Evolutionary conservation across 202 grass and related monocot genomes (phyloP).

Genomic region (Setaria viridis): DNA sequence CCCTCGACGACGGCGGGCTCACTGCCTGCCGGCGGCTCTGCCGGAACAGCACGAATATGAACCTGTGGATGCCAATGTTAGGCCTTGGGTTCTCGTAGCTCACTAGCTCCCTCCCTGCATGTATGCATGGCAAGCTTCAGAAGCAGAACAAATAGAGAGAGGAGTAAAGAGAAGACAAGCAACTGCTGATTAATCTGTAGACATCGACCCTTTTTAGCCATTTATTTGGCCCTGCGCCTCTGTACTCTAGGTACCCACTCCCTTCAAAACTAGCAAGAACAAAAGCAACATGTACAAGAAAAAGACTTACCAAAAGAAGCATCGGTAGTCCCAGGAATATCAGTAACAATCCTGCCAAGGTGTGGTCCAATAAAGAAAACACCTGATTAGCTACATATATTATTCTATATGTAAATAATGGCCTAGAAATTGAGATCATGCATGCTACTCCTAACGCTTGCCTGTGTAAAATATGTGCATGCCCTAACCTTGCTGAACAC

Average conservation of each 20-base stretch:
- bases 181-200: constrained; percentile 10
- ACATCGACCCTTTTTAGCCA: not conserved
- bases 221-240: constrained; percentile 2
- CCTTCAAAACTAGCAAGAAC: constrained; percentile 33
- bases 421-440: constrained; percentile 29
- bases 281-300: constrained; percentile 48
- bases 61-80: constrained; percentile 92
- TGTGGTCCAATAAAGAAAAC: constrained; percentile 42
- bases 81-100: constrained; percentile 86
- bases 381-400: constrained; percentile 36
- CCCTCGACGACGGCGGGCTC: constrained; percentile 52
- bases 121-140: constrained; percentile 11
- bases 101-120: constrained; percentile 81
- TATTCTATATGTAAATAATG: constrained; percentile 23
- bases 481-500: constrained; percentile 22
- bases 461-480: constrained; percentile 23
- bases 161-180: constrained; percentile 4
- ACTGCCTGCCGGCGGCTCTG: constrained; percentile 64
- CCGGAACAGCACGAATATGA: constrained; percentile 81
- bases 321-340: constrained; percentile 95
- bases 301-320: constrained; percentile 85
- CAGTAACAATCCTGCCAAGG: constrained; percentile 78
- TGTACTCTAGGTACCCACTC: not conserved
- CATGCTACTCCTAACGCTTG: not conserved
- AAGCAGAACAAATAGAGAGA: not conserved